Evolutionary conservation across 1,139 yeast genomes (phyloP).

Genomic region (Magnusiomyces suaveolens): DNA sequence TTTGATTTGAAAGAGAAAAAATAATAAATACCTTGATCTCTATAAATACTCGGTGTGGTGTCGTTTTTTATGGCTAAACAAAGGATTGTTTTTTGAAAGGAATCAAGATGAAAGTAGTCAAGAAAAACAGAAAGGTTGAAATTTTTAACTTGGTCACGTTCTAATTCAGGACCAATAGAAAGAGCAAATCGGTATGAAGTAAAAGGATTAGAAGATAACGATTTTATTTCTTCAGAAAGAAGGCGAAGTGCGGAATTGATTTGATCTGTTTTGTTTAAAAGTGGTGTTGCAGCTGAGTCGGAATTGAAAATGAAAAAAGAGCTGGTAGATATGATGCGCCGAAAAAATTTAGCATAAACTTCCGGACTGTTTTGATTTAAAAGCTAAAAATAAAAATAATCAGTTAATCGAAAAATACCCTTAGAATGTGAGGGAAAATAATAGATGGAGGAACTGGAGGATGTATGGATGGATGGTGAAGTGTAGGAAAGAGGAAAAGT

Average conservation of each 20-base stretch:
- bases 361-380: constrained; percentile 34
- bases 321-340: constrained; percentile 28
- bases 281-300: constrained; percentile 19
- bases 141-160: constrained; percentile 22
- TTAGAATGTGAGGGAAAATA: neutral
- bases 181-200: constrained; percentile 23
- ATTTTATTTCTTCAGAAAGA: constrained; percentile 19
- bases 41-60: neutral
- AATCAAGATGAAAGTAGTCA: constrained; percentile 18
- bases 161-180: constrained; percentile 22
- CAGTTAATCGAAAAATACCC: neutral
- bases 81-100: constrained; percentile 16
- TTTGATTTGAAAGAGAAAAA: neutral
- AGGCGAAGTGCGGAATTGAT: constrained; percentile 16
- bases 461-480: neutral
- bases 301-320: constrained; percentile 31
- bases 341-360: constrained; percentile 24
- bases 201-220: constrained; percentile 22
- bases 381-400: constrained; percentile 24
- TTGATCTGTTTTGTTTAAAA: constrained; percentile 15
- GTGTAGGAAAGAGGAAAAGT: neutral
- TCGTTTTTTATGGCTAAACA: neutral
- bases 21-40: constrained; percentile 1
- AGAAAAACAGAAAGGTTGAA: constrained; percentile 16
- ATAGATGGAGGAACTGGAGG: neutral